Percentiles rank a stretch among this genome's conserved stretches.
Conservation (phyloP, 2,329 filamentous ascomycete genomes). For the Plenodomus lindquistii region DNA sequence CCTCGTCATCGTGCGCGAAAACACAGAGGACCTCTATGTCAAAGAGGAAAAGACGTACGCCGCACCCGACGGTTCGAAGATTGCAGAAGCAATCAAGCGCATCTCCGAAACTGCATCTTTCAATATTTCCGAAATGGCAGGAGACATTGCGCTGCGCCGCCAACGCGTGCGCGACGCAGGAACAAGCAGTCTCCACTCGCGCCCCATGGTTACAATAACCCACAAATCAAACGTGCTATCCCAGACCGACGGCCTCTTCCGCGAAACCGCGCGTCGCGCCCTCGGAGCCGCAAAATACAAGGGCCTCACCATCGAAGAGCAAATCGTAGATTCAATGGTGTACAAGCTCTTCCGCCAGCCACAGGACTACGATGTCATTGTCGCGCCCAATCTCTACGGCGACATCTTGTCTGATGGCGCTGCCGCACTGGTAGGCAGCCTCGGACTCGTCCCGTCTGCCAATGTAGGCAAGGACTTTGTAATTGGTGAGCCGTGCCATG, state of each 20-base stretch:
- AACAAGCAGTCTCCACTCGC: slow-evolving; percentile 64
- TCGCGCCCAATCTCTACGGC: slow-evolving; percentile 95
- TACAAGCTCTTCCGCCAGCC: slow-evolving; percentile 99
- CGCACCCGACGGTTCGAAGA: slow-evolving; percentile 72
- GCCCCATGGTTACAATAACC: slow-evolving; percentile 87
- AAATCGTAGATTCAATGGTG: slow-evolving; percentile 99
- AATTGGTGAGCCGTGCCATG: slow-evolving; percentile 98
- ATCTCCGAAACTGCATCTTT: slow-evolving; percentile 84
- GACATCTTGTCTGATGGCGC: slow-evolving; percentile 96
- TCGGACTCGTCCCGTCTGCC: slow-evolving; percentile 90
- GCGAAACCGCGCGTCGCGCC: slow-evolving; percentile 73
- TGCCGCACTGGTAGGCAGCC: slow-evolving; percentile 86
- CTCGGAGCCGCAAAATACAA: slow-evolving; percentile 69
- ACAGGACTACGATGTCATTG: slow-evolving; percentile 93
- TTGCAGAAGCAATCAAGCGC: slow-evolving; percentile 97
- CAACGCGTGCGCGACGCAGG: slow-evolving; percentile 73
- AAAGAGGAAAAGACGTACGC: slow-evolving; percentile 91
- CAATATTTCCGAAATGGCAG: slow-evolving; percentile 90
- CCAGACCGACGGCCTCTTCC: slow-evolving; percentile 96
- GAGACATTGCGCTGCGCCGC: slow-evolving; percentile 86
- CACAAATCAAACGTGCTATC: slow-evolving; percentile 98
- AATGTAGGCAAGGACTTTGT: slow-evolving; percentile 95
- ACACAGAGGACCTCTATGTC: slow-evolving; percentile 97
- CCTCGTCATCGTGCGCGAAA: slow-evolving; percentile 97
- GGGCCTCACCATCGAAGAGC: slow-evolving; percentile 77